A percentile compares a stretch with the other conserved stretches of the same genome.
phyloP scores from a whole-genome alignment of 768 basidiomycete species.

The Russula abietina region DNA sequence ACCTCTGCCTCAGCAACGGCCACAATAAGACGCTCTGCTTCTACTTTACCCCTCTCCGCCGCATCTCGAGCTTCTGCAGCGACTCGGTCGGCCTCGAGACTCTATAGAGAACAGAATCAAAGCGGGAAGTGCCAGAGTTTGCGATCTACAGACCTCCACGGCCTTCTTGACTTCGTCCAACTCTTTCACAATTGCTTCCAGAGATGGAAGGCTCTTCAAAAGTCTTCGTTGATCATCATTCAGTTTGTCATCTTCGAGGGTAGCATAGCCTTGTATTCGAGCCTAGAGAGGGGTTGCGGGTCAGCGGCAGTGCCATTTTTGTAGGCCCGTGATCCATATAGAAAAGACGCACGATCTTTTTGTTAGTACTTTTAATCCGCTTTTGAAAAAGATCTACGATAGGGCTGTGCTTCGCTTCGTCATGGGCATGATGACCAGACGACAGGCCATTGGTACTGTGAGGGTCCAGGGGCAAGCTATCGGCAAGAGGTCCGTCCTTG shows the following conservation, averaged over 20 bases:
- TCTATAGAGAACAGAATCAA: conserved; percentile 34
- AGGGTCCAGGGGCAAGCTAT: conserved; percentile 16
- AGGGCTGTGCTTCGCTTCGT: conserved; percentile 52
- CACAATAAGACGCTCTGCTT: conserved; percentile 48
- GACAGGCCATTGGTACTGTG: conserved; percentile 16
- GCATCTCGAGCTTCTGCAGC: conserved; percentile 52
- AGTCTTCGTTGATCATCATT: conserved; percentile 84
- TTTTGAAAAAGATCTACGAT: conserved; percentile 76
- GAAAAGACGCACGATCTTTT: conserved; percentile 69
- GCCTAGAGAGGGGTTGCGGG: conserved; percentile 38
- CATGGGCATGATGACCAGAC: conserved; percentile 27
- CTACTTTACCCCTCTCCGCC: conserved; percentile 49
- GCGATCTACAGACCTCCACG: conserved; percentile 56
- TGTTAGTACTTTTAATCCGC: conserved; percentile 66
- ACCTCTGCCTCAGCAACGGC: conserved; percentile 60
- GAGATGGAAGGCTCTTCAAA: conserved; percentile 61
- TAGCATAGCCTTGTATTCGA: conserved; percentile 65
- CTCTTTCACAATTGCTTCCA: conserved; percentile 79
- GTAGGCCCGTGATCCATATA: conserved; percentile 24
- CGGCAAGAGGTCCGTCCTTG: conserved; percentile 16
- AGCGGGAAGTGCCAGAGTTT: background rate
- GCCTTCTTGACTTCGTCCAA: conserved; percentile 78
- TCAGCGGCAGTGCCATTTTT: conserved; percentile 4
- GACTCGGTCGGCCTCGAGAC: conserved; percentile 55
- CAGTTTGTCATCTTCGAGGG: conserved; percentile 61